Percentiles rank a stretch among this genome's conserved stretches.
phyloP scores from a whole-genome alignment of 78 protist species.

The Dictyostelium citrinum region DNA sequence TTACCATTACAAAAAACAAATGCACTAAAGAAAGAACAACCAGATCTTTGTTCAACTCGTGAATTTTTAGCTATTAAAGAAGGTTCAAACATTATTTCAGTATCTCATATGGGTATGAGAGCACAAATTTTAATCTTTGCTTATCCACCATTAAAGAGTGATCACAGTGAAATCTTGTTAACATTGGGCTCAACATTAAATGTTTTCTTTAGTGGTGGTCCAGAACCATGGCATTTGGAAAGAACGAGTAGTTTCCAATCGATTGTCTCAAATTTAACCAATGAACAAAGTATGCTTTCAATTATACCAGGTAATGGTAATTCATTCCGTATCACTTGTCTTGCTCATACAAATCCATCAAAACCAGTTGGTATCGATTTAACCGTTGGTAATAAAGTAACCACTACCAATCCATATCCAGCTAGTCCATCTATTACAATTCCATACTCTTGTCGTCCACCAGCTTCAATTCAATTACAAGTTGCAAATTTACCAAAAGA shows the following conservation, averaged over 20 bases:
- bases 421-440: not conserved
- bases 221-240: conserved; percentile 64
- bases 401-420: conserved; percentile 35
- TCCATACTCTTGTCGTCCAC: conserved; percentile 19
- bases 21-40: not conserved
- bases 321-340: conserved; percentile 41
- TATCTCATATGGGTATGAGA: conserved; percentile 37
- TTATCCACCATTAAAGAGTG: conserved; percentile 21
- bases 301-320: not conserved
- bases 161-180: conserved; percentile 4
- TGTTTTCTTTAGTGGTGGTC: conserved; percentile 51
- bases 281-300: not conserved
- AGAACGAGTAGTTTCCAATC: conserved; percentile 11
- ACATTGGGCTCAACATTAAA: conserved; percentile 11
- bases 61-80: conserved; percentile 29
- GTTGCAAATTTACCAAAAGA: conserved; percentile 21
- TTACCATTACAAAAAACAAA: not conserved
- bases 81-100: conserved; percentile 1
- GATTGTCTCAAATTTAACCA: not conserved
- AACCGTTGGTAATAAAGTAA: conserved; percentile 23
- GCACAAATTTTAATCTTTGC: conserved; percentile 40
- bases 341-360: not conserved
- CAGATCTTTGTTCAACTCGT: conserved; percentile 16
- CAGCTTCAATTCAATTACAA: conserved; percentile 34
- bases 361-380: not conserved